These are phyloP conservation scores for Coniella vitis DNA, from an alignment of 2,329 filamentous ascomycete genomes.

Conservation along the genomic window DNA sequence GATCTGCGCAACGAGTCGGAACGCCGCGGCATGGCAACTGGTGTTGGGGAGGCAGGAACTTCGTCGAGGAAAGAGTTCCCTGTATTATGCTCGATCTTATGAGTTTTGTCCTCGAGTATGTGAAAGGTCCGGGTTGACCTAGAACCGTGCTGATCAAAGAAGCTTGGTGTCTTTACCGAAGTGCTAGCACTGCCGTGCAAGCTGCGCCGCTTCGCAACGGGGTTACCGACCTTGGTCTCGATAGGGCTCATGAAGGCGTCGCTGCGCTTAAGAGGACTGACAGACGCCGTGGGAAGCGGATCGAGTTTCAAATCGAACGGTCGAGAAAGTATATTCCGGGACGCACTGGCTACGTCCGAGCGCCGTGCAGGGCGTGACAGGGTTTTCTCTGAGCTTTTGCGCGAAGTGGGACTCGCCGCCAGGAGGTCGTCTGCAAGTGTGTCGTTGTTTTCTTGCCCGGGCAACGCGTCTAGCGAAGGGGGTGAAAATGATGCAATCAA, in stretches of 20 bases:
- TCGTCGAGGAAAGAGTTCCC: conserved; percentile 32
- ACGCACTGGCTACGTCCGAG: conserved; percentile 48
- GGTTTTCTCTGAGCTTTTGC: conserved; percentile 39
- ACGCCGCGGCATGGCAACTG: conserved; percentile 56
- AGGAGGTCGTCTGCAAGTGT: conserved; percentile 23
- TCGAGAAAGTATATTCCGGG: conserved; percentile 43
- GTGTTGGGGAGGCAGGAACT: conserved; percentile 35
- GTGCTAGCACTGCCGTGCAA: conserved; percentile 67
- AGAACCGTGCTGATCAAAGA: conserved; percentile 58
- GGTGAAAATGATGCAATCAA: conserved; percentile 45
- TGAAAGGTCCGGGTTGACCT: conserved; percentile 40
- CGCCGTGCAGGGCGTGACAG: conserved; percentile 48
- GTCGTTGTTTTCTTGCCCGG: conserved; percentile 37
- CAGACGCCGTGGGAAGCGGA: conserved; percentile 47
- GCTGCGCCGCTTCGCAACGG: conserved; percentile 85
- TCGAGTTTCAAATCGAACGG: conserved; percentile 41
- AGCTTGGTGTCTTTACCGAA: conserved; percentile 57
- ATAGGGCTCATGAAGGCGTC: conserved; percentile 87
- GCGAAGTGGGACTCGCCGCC: conserved; percentile 34
- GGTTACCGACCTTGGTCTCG: conserved; percentile 69
- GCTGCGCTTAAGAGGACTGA: conserved; percentile 85
- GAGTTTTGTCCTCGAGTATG: conserved; percentile 40
- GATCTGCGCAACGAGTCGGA: conserved; percentile 77
- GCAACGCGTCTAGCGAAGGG: conserved; percentile 31
- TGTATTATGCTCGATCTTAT: conserved; percentile 49